A percentile compares a stretch with the other conserved stretches of the same genome.
Conservation (phyloP, 768 basidiomycete genomes). For the Royoungia palumana region DNA sequence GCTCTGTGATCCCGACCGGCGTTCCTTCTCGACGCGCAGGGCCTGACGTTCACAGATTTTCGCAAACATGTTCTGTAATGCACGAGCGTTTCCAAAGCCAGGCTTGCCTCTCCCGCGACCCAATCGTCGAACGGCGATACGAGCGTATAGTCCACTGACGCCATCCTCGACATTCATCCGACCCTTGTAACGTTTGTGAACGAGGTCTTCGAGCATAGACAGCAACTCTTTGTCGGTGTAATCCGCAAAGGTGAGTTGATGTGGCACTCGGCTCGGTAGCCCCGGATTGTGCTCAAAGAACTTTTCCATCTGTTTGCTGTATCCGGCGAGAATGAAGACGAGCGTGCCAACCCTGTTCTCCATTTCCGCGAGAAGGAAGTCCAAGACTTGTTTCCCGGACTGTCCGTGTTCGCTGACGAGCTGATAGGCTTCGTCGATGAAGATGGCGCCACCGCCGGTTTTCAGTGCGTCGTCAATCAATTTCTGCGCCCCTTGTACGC, state of each 20-base stretch:
- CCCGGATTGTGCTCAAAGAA: slow-evolving; percentile 80
- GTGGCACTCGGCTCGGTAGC: slow-evolving; percentile 61
- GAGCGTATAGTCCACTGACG: slow-evolving; percentile 49
- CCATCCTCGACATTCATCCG: slow-evolving; percentile 58
- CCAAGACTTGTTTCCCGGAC: slow-evolving; percentile 57
- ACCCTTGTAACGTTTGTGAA: slow-evolving; percentile 45
- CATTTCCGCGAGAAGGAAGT: slow-evolving; percentile 73
- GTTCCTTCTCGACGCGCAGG: slow-evolving; percentile 41
- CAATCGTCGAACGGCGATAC: slow-evolving; percentile 58
- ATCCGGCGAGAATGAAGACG: slow-evolving; percentile 72
- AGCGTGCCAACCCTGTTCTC: slow-evolving; percentile 63
- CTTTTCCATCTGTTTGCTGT: slow-evolving; percentile 69
- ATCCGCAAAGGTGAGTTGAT: slow-evolving; percentile 56
- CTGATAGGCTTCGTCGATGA: slow-evolving; percentile 76
- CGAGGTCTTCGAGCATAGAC: slow-evolving; percentile 47
- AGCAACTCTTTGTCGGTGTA: slow-evolving; percentile 58
- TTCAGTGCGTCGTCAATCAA: slow-evolving; percentile 48
- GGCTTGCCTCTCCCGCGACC: slow-evolving; percentile 55
- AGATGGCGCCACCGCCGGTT: slow-evolving; percentile 63
- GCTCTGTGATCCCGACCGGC: slow-evolving; percentile 36
- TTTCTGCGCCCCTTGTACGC: slow-evolving; percentile 51
- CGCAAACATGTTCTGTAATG: slow-evolving; percentile 50
- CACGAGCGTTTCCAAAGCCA: slow-evolving; percentile 72
- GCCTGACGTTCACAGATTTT: slow-evolving; percentile 54
- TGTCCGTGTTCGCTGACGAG: slow-evolving; percentile 48